Percentiles rank a stretch among this genome's conserved stretches.
Conservation (phyloP, 2,329 filamentous ascomycete genomes). For the Phaeophleospora eucalypticola region DNA sequence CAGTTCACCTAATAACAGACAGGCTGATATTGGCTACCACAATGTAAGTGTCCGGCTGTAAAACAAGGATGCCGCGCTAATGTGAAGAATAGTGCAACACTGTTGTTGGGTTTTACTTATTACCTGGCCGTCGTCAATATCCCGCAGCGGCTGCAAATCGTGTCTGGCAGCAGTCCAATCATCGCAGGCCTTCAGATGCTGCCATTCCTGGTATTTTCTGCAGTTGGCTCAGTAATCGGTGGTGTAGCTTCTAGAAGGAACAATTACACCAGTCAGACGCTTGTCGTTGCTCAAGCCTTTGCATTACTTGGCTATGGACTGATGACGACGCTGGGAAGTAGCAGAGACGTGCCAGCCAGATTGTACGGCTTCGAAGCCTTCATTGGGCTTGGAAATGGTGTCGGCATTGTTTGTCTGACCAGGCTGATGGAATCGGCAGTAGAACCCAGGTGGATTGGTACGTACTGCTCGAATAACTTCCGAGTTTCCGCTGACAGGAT, state of each 20-base stretch:
- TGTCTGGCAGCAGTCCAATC: conserved; percentile 16
- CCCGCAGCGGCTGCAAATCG: conserved; percentile 25
- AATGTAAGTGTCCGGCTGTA: conserved; percentile 6
- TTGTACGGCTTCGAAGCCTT: conserved; percentile 18
- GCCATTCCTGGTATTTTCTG: conserved; percentile 16
- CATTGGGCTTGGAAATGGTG: conserved; percentile 17
- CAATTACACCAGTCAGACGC: conserved; percentile 10
- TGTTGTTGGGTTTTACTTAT: conserved; percentile 20
- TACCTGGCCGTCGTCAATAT: conserved; percentile 20
- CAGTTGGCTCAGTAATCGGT: conserved; percentile 12
- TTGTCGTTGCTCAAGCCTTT: conserved; percentile 8
- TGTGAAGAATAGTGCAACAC: conserved; percentile 6
- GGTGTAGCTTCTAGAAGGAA: conserved; percentile 5
- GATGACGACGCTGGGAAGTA: conserved; percentile 10
- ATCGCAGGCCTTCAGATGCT: conserved; percentile 18
- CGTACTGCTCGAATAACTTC: not conserved
- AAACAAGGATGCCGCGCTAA: conserved; percentile 1
- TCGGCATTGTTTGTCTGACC: conserved; percentile 10
- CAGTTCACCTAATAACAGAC: conserved; percentile 47
- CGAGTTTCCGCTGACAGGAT: not conserved
- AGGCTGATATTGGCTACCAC: conserved; percentile 46
- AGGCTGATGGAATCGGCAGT: conserved; percentile 10
- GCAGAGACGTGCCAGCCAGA: conserved; percentile 1
- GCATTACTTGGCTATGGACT: conserved; percentile 17
- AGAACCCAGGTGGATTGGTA: conserved; percentile 6